Conservation (phyloP, 306 rosid species). For the Benincasa hispida region DNA sequence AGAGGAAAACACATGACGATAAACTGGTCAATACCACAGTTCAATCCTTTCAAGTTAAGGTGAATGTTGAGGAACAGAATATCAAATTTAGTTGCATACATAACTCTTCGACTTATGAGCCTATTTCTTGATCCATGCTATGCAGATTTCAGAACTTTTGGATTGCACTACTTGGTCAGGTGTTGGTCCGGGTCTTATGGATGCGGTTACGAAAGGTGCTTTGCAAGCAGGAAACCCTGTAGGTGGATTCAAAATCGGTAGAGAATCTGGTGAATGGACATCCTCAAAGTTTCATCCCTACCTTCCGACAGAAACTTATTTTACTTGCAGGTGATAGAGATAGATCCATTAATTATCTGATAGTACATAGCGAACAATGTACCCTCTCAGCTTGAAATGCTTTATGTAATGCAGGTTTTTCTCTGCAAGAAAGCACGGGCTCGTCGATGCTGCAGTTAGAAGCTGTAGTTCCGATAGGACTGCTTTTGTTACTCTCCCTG, state of each 20-base stretch:
- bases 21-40: not conserved
- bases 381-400: not conserved
- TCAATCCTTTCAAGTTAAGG: not conserved
- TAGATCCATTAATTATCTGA: not conserved
- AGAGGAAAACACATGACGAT: not conserved
- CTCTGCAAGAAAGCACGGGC: conserved; percentile 95
- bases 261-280: conserved; percentile 79
- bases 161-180: conserved; percentile 89
- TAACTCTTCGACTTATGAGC: not conserved
- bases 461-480: conserved; percentile 44
- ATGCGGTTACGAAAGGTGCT: conserved; percentile 83
- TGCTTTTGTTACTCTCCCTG: conserved; percentile 77
- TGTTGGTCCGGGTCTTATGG: conserved; percentile 93
- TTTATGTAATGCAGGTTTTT: conserved; percentile 50
- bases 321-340: conserved; percentile 62
- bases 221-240: conserved; percentile 58
- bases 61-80: not conserved
- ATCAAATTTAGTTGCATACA: not conserved
- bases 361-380: not conserved
- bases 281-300: conserved; percentile 68
- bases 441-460: conserved; percentile 81
- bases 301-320: conserved; percentile 59
- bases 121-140: not conserved
- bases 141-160: conserved; percentile 68
- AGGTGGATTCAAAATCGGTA: conserved; percentile 83